These are phyloP conservation scores for Geotrichum klebahnii DNA, from an alignment of 1,139 yeast genomes.

Conservation along the genomic window DNA sequence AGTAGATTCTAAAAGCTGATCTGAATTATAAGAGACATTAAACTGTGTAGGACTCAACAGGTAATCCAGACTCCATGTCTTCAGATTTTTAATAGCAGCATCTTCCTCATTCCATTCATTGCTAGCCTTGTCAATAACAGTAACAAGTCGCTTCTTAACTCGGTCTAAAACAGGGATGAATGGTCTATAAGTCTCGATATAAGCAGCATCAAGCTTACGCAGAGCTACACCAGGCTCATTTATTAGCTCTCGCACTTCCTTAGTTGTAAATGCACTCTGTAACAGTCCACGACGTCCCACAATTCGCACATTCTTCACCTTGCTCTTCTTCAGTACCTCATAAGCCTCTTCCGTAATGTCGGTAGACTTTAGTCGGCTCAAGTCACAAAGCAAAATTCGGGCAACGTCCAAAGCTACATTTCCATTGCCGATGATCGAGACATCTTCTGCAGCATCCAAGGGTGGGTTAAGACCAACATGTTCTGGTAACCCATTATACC, in stretches of 20 bases:
- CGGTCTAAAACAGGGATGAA: conserved; percentile 50
- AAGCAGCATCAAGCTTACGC: conserved; percentile 48
- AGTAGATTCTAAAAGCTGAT: conserved; percentile 45
- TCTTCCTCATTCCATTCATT: conserved; percentile 34
- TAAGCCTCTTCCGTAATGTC: conserved; percentile 70
- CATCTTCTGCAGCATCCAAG: conserved; percentile 53
- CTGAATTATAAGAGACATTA: conserved; percentile 38
- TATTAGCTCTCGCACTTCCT: conserved; percentile 81
- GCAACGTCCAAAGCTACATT: conserved; percentile 96
- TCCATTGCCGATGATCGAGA: conserved; percentile 90
- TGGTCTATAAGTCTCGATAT: conserved; percentile 45
- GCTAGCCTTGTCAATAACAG: conserved; percentile 53
- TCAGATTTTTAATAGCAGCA: conserved; percentile 33
- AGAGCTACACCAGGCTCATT: conserved; percentile 60
- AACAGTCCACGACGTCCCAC: conserved; percentile 80
- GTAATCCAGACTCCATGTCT: conserved; percentile 66
- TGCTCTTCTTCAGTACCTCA: conserved; percentile 48
- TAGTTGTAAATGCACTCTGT: conserved; percentile 81
- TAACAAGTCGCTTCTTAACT: conserved; percentile 63
- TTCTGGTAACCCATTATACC: conserved; percentile 92
- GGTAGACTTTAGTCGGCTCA: conserved; percentile 50
- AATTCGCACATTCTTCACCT: conserved; percentile 60
- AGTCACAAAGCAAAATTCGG: conserved; percentile 62
- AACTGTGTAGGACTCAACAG: conserved; percentile 63
- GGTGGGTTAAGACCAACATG: conserved; percentile 47